Evolutionary conservation across 2,329 filamentous ascomycete genomes (phyloP), one percentile per base, ranked within the genome.

Genomic region (Ascochyta viciae-villosae): DNA sequence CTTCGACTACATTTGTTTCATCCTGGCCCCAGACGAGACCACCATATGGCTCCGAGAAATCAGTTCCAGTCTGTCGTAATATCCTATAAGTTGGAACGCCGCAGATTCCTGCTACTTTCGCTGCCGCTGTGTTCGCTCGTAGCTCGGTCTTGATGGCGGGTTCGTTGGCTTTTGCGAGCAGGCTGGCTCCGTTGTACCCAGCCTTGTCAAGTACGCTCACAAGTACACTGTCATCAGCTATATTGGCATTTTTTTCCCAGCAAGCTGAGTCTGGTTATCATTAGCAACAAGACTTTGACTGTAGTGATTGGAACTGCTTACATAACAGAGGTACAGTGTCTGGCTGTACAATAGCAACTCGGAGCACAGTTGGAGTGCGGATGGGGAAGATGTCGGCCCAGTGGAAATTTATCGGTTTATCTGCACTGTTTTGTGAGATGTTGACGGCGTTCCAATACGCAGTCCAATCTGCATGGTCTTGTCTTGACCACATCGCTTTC

Each of bases 1-100:
- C 73, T 43, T 74, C 70, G 1, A 75, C 65, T 1, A 74, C 68
- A 44, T 65, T 69, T 3, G 50, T 65, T 43, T 74, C 71, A 27
- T 75, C 73, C 29, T 74, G 71, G 7, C 73, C 73, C 73, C 73
- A 75, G 2, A 74, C 56, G 24, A 73, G 23, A 1, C 68, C 69
- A 34, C 70, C 67, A 4, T 54, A 54, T 12, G 57, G 29, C 13
- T 66, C 42, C 64, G 65, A 72, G 0, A 38, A 37, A 0, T 62
- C 60, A 8, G 48, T 41, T 1, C 16, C 26, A 6, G 26, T 16
- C 40, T 68, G 31, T 6, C 62, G 54, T 6, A 70, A 56, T 2
- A 74, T 64, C 8, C 69, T 68, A 47, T 74, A 75, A 9, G 65
- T 72, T 1, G 72, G 73, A 7, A 70, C 73, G 19, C 73, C 72